These are phyloP conservation scores for Suhomyces maxii DNA, from an alignment of 1,139 yeast genomes.

Conservation along the genomic window DNA sequence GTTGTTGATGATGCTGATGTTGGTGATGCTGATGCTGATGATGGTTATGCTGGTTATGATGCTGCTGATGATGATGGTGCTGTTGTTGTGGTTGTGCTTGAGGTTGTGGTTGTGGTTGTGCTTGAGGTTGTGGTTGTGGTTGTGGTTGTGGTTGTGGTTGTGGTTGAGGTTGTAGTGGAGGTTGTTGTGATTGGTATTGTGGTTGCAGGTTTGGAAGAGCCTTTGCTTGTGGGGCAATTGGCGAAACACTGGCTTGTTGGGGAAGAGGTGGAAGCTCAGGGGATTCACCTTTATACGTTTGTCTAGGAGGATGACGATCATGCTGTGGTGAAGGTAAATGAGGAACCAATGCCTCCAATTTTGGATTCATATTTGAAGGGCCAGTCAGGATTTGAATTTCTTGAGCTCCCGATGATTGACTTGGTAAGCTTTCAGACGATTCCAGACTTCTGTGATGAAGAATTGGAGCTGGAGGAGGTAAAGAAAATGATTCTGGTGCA, in stretches of 20 bases:
- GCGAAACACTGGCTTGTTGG: conserved; percentile 3
- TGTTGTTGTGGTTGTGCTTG: background rate
- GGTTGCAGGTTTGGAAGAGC: conserved; percentile 2
- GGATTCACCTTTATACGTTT: background rate
- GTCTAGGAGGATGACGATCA: background rate
- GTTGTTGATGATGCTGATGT: conserved; percentile 4
- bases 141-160: conserved; percentile 2
- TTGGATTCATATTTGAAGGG: background rate
- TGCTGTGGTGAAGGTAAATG: conserved; percentile 1
- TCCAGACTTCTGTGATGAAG: conserved; percentile 6
- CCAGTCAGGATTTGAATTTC: background rate
- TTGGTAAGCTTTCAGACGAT: conserved; percentile 5
- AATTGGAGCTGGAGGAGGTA: conserved; percentile 6
- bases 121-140: conserved; percentile 2
- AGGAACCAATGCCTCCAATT: conserved; percentile 1
- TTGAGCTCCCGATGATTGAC: background rate
- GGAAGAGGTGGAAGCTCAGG: conserved; percentile 3
- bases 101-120: background rate
- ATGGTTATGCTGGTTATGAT: background rate
- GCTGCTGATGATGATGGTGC: background rate
- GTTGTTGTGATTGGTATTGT: background rate
- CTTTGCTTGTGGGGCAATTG: background rate
- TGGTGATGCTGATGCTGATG: background rate
- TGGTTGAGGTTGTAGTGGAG: background rate
- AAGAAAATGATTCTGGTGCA: background rate